Evolutionary conservation across 1,139 yeast genomes (phyloP), one percentile per base, ranked within the genome.

Genomic region (Scheffersomyces titani): DNA sequence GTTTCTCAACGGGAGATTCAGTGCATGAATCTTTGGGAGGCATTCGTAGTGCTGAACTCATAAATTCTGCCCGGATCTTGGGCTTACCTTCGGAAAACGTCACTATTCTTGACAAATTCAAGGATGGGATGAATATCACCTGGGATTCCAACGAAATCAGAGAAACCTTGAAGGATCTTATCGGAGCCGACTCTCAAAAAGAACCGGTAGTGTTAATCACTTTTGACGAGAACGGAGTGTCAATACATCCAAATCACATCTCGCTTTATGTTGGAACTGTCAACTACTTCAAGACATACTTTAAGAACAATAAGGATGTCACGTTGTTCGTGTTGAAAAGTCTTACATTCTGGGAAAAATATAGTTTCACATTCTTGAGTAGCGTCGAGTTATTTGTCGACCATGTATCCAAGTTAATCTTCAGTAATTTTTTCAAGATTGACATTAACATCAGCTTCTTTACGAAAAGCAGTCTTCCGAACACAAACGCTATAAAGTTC

Each of bases 181-280:
- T 77, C 7, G 60, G 59, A 6, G 51, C 52, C 20, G 57, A 58
- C 1, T 57, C 54, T 19, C 61, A 70, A 47, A 62, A 67, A 18
- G 62, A 71, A 3, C 60, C 62, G 1, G 66, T 76, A n/a, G 78
- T 84, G 3, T 64, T 92, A 18, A 66, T 94, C 47, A 91, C 98
- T 0, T 94, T 96, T 73, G 99, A 94, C 71, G 82, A 82, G 52
- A 59, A 68, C 19, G 99, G 99, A 0, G 89, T 94, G 2, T 92
- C 98, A 0, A 79, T 82, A 54, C 99, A 96, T 72, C 83, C 91
- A 19, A 96, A 96, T 70, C 99, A 96, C 70, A 84, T 78, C 47
- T 83, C 97, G 1, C 72, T 90, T 51, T 82, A 77, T 68, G 70
- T 77, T 54, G 97, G 92, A 1, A 84, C 85, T 5, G 64, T 67